A percentile compares a stretch with the other conserved stretches of the same genome.
These are phyloP conservation scores for Passiflora organensis DNA, from an alignment of 345 rosid species.

Conservation along the genomic window DNA sequence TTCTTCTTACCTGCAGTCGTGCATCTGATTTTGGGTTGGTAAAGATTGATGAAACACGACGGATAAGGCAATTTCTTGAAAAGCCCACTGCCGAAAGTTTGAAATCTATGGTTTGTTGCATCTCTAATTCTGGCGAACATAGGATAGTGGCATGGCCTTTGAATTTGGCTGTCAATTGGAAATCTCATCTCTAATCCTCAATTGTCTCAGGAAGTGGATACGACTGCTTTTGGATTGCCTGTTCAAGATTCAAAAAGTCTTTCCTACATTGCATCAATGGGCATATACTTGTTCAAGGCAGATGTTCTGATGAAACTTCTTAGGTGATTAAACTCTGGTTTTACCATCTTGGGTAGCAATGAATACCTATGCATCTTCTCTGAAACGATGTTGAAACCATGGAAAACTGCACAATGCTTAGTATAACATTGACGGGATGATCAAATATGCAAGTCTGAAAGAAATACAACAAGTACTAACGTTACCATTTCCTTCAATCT, in stretches of 20 bases:
- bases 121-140: not conserved
- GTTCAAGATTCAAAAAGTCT: constrained; percentile 45
- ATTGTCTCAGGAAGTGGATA: constrained; percentile 54
- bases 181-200: constrained; percentile 3
- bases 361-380: no score
- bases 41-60: constrained; percentile 62
- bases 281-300: constrained; percentile 70
- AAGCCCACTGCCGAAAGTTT: constrained; percentile 65
- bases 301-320: constrained; percentile 64
- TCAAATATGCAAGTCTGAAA: no score
- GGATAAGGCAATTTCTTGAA: constrained; percentile 56
- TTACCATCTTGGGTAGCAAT: no score
- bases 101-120: constrained; percentile 57
- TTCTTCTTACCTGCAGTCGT: constrained; percentile 38
- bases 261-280: constrained; percentile 89
- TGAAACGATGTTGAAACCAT: no score
- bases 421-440: no score
- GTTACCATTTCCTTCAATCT: not conserved
- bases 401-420: no score
- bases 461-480: not conserved
- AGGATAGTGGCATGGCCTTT: not conserved
- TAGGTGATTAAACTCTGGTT: constrained; percentile 24
- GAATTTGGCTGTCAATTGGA: not conserved
- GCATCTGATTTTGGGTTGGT: constrained; percentile 76
- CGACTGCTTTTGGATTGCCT: constrained; percentile 55